These are phyloP conservation scores for Skeletonema costatum DNA, from an alignment of 108 stramenopile species.

Conservation along the genomic window DNA sequence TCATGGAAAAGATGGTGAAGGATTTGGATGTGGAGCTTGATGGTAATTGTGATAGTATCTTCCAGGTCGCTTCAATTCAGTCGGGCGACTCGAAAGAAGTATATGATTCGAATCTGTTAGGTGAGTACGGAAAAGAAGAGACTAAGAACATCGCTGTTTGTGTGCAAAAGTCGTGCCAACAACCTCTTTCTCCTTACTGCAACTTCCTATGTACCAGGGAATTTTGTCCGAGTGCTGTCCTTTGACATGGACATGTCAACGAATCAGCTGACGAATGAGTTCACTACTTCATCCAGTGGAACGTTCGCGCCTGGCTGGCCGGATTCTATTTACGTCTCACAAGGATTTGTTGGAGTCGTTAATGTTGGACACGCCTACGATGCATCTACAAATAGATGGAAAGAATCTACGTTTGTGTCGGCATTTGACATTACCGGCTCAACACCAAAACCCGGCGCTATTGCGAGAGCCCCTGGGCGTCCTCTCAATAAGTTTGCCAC, in stretches of 20 bases:
- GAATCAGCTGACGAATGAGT: conserved; percentile 10
- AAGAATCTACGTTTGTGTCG: conserved; percentile 44
- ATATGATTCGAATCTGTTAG: conserved; percentile 28
- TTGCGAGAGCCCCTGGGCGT: conserved; percentile 26
- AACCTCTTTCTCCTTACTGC: neutral
- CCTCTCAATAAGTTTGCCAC: conserved; percentile 48
- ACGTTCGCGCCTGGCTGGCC: conserved; percentile 39
- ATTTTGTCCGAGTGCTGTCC: conserved; percentile 35
- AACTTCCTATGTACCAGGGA: neutral
- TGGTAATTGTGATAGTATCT: conserved; percentile 36
- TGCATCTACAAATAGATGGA: conserved; percentile 8
- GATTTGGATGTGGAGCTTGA: conserved; percentile 34
- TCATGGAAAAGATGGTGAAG: conserved; percentile 36
- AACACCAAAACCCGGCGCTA: conserved; percentile 22
- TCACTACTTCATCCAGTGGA: neutral
- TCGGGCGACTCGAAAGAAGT: conserved; percentile 25
- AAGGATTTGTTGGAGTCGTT: conserved; percentile 33
- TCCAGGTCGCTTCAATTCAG: conserved; percentile 47
- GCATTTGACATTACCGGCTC: conserved; percentile 36
- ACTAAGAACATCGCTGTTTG: neutral
- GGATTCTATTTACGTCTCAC: conserved; percentile 34
- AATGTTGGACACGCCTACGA: conserved; percentile 27
- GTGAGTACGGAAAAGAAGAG: neutral
- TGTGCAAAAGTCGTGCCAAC: neutral
- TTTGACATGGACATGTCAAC: conserved; percentile 38